Evolutionary conservation across 23 red algal species (phyloP), one percentile per base, ranked within the genome.

Genomic region (Gracilaria caudata): DNA sequence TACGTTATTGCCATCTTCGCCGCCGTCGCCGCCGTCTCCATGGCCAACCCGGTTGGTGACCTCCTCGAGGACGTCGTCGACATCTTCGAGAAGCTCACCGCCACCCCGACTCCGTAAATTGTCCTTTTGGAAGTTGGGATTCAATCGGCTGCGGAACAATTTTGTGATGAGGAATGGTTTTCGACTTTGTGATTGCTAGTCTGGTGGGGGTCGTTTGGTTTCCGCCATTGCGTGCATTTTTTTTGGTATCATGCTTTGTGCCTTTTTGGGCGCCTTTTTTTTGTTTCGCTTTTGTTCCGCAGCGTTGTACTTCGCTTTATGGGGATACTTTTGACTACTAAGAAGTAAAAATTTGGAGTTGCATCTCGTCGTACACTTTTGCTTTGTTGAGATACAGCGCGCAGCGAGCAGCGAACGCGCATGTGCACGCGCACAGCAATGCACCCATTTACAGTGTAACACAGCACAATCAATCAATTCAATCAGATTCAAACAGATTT

Each of bases 1-100:
- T 75, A 75, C 70, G 24, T 75, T 29, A 75, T 75, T 36, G 43
- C 70, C 43, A 21, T 75, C 43, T 33, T 75, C 38, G 70, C 70
- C 70, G 70, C 37, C 9, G 8, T 75, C 9, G 70, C 70, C 70
- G 34, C 70, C 70, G 70, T 36, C 40, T 32, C 70, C 40, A 75
- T 75, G 70, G 70, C 29, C 33, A 30, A 66, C 29, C 25, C 29
- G 7, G 19, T 66, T 16, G 16, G 30, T 30, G 7, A 66, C 30
- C 30, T 66, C 21, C 25, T 30, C 33, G 38, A 75, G 1, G 43
- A 75, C 7, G 21, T 75, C 70, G 49, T 49, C n/a, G 70, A 75
- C 38, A 33, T 75, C 70, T 38, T 75, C 40, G 43, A 33, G 1
- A 8, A 38, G 7, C 10, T 75, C 39, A 49, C 39, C 24, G 70